Evolutionary conservation across 257 asterid species (phyloP).

Genomic region (Plectranthus barbatus): DNA sequence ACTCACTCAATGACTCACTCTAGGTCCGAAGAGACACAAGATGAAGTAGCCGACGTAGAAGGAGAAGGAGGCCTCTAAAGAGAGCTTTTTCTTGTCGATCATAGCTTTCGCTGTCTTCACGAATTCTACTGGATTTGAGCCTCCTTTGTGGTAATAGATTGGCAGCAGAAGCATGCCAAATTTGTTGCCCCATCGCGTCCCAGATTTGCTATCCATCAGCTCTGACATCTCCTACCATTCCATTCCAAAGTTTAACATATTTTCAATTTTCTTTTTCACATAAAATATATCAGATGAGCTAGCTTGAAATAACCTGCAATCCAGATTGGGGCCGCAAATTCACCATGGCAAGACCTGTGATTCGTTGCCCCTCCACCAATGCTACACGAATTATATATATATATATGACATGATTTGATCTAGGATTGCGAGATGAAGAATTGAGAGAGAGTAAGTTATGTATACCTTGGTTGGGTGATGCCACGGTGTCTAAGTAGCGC

Average conservation of each 20-base stretch:
- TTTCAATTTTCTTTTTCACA: too few species aligned
- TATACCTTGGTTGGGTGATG: slow-evolving; percentile 48
- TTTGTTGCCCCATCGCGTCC: slow-evolving; percentile 58
- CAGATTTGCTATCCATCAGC: slow-evolving; percentile 25
- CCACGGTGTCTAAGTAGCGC: slow-evolving; percentile 35
- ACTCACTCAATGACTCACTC: too few species aligned
- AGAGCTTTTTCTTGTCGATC: slow-evolving; percentile 82
- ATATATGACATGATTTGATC: not conserved
- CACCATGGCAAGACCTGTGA: slow-evolving; percentile 65
- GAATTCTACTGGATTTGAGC: slow-evolving; percentile 43
- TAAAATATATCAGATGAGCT: too few species aligned
- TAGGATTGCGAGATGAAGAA: too few species aligned
- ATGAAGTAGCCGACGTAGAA: slow-evolving; percentile 42
- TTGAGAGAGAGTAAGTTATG: not conserved
- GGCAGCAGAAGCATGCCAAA: slow-evolving; percentile 68
- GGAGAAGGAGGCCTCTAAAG: slow-evolving; percentile 59
- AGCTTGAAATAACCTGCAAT: slow-evolving; percentile 46
- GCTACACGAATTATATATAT: slow-evolving; percentile 13
- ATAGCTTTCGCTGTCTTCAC: slow-evolving; percentile 63
- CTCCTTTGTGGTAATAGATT: slow-evolving; percentile 34
- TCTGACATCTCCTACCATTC: slow-evolving; percentile 37
- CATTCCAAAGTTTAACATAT: too few species aligned
- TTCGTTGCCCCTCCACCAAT: slow-evolving; percentile 40
- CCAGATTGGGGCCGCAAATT: slow-evolving; percentile 61
- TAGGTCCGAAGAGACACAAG: slow-evolving; percentile 59